These are phyloP conservation scores for Leptographium wingfieldii DNA, from an alignment of 2,329 filamentous ascomycete genomes.

Conservation along the genomic window DNA sequence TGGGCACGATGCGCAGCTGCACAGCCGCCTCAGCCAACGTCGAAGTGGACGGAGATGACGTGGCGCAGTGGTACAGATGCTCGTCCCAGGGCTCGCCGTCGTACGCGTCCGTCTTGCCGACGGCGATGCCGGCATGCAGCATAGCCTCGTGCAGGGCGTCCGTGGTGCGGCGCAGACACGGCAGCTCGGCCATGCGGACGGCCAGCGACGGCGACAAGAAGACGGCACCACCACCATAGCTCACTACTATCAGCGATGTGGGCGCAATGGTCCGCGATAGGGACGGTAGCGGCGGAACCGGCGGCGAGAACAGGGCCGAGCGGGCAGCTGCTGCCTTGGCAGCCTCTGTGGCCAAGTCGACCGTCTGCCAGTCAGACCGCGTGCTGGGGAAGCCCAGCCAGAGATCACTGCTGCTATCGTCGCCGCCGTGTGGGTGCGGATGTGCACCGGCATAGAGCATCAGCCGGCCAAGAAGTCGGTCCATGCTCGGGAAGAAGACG, in stretches of 20 bases:
- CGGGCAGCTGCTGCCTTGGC: background rate
- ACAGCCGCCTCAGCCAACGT: slow-evolving; percentile 17
- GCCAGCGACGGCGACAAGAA: slow-evolving; percentile 27
- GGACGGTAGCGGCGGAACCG: background rate
- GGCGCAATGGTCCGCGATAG: background rate
- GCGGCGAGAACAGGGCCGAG: background rate
- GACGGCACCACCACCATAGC: slow-evolving; percentile 31
- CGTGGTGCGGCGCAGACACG: slow-evolving; percentile 20
- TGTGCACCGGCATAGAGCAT: slow-evolving; percentile 14
- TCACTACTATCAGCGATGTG: slow-evolving; percentile 18
- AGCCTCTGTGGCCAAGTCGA: slow-evolving; percentile 12
- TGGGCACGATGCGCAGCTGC: slow-evolving; percentile 28
- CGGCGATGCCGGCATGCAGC: background rate
- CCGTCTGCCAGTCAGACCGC: slow-evolving; percentile 27
- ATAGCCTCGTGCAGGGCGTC: background rate
- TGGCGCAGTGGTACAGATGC: slow-evolving; percentile 27
- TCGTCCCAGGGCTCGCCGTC: slow-evolving; percentile 24
- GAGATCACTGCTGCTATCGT: slow-evolving; percentile 18
- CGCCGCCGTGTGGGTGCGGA: slow-evolving; percentile 2
- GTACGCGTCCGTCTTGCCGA: slow-evolving; percentile 10
- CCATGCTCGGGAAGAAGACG: slow-evolving; percentile 31
- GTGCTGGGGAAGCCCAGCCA: slow-evolving; percentile 33
- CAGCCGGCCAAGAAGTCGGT: slow-evolving; percentile 25
- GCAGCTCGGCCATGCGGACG: slow-evolving; percentile 20
- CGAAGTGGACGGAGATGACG: background rate